Base-by-base conservation (phyloP, 257 asterid species). In the Ilex asprella region DNA sequence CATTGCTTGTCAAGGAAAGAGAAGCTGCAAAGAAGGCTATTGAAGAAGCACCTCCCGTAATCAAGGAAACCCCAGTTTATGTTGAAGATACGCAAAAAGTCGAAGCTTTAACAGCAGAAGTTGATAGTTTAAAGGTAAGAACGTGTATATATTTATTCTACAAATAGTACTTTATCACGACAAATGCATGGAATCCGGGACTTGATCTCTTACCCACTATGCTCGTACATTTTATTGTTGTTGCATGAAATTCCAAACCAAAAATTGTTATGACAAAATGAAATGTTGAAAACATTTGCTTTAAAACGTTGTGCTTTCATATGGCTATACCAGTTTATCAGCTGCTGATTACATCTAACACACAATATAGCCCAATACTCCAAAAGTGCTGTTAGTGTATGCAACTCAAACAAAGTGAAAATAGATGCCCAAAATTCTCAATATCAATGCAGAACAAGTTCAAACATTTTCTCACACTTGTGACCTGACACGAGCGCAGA, bases 31-130 rank as follows among this genome's bases (percentile, higher is more conserved):
- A 79, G 75, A 93, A 81, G 73, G 95, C 96, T 58, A 84, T 87
- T 61, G 91, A 85, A 79, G 99, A 89, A 71, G 95, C 99, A 46
- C 99, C 96, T 77, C 99, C 97, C 12, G 89, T 87, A 62, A 67
- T 89, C 80, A 63, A 93, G 82, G 99, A 93, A 82, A 83, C 78
- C 31, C 94, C 97, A 39, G 84, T 93, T 72, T 84, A 89, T 67
- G 68, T 89, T 55, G 99, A 93, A 81, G 96, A 89, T 73, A 89
- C 95, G 16, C 62, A 83, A 79, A 89, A 92, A 74, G 68, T 85
- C 62, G 89, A 87, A 76, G 67, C 88, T 76, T 72, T 93, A 65
- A 83, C 73, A 63, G 86, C 76, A 76, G 96, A 93, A 85, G 66
- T 85, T 67, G 71, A 75, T 59, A 76, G 66, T 70, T 70, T 93